Conservation (phyloP, 148 eudicot species). For the Oxyria digyna region DNA sequence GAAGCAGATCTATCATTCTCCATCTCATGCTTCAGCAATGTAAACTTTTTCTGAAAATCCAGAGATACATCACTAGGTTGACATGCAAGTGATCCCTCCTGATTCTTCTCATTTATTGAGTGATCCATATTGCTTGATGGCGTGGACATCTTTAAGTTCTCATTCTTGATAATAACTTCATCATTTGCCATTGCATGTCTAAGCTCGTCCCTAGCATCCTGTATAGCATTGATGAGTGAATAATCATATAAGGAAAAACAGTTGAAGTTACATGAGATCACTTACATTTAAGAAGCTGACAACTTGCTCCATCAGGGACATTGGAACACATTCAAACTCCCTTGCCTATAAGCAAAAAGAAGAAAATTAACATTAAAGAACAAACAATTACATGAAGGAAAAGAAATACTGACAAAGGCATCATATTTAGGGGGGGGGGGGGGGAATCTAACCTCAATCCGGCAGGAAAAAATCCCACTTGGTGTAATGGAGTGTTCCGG, state of each 20-base stretch:
- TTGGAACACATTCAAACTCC: slow-evolving; percentile 87
- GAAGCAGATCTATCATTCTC: slow-evolving; percentile 20
- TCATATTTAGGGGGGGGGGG: too few relatives aligned
- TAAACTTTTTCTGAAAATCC: slow-evolving; percentile 80
- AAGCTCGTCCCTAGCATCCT: slow-evolving; percentile 91
- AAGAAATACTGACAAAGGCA: not conserved
- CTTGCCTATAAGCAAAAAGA: slow-evolving; percentile 17
- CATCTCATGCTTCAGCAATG: slow-evolving; percentile 47
- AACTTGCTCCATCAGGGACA: slow-evolving; percentile 77
- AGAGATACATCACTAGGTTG: slow-evolving; percentile 23
- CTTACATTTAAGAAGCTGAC: slow-evolving; percentile 79
- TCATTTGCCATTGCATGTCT: slow-evolving; percentile 91
- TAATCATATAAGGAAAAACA: slow-evolving; percentile 10
- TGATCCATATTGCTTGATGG: slow-evolving; percentile 14
- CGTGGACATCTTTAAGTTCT: slow-evolving; percentile 34
- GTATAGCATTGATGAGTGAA: slow-evolving; percentile 21
- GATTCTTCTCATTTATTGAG: slow-evolving; percentile 20
- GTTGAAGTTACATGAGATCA: not conserved
- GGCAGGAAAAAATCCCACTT: slow-evolving; percentile 72
- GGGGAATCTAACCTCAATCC: slow-evolving; percentile 71
- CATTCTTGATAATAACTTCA: slow-evolving; percentile 69
- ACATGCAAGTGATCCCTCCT: slow-evolving; percentile 17
- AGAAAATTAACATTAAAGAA: not conserved
- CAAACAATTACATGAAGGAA: not conserved
- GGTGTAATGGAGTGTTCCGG: slow-evolving; percentile 67